Evolutionary conservation across 495 filamentous ascomycete species (phyloP).

Genomic region (Daldinia bambusicola): DNA sequence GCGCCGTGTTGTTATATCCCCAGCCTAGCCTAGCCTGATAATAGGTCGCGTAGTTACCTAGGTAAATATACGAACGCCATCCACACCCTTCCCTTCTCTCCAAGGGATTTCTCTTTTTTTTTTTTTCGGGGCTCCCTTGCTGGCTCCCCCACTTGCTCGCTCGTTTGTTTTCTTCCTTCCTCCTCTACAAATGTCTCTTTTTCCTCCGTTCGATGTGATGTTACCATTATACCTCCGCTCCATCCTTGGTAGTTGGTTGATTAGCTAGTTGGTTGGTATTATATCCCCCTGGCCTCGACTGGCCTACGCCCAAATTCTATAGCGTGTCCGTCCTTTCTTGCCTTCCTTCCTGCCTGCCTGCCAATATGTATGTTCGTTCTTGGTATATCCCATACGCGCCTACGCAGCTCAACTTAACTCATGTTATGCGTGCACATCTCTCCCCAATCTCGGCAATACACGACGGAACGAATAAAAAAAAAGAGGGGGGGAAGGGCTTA

Average conservation of each 20-base stretch:
- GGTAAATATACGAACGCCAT: constrained; percentile 22
- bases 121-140: background rate
- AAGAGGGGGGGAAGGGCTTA: background rate
- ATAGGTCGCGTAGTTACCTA: background rate
- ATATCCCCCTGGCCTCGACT: background rate
- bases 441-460: background rate
- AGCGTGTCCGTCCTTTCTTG: background rate
- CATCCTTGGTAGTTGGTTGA: background rate
- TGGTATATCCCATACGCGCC: background rate
- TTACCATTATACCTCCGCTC: background rate
- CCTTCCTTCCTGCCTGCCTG: background rate
- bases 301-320: background rate
- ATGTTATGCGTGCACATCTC: background rate
- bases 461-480: background rate
- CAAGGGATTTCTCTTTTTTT: background rate
- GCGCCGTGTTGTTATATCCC: constrained; percentile 4
- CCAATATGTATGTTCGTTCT: background rate
- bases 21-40: background rate
- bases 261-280: background rate
- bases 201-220: background rate
- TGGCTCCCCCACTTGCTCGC: too few relatives aligned
- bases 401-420: background rate
- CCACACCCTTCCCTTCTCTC: background rate
- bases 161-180: too few relatives aligned
- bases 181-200: background rate